Evolutionary conservation across 495 filamentous ascomycete species (phyloP).

Genomic region (Gamarada debralockiae): DNA sequence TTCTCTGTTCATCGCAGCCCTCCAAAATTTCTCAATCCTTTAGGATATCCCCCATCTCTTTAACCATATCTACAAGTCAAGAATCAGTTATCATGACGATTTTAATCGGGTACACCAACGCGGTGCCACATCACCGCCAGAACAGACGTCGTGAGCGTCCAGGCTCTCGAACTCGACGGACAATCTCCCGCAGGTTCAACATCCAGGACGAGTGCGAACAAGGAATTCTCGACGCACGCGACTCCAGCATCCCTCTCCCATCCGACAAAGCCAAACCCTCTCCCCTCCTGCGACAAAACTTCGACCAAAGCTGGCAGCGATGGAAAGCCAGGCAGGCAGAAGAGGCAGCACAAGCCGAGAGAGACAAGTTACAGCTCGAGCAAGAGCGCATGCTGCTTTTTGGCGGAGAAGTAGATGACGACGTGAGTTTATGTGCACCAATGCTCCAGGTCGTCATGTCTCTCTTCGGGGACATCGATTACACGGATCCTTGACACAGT

Average conservation of each 20-base stretch:
- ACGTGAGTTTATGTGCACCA: conserved; percentile 23
- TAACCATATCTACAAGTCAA: too few relatives aligned
- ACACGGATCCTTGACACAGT: conserved; percentile 24
- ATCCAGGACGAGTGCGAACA: conserved; percentile 16
- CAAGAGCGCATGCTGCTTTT: conserved; percentile 17
- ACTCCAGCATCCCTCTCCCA: conserved; percentile 17
- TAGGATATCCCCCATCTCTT: too few relatives aligned
- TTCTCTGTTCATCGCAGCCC: too few relatives aligned
- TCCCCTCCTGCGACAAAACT: conserved; percentile 23
- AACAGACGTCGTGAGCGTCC: conserved; percentile 25
- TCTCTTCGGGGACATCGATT: conserved; percentile 28
- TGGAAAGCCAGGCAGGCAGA: conserved; percentile 25
- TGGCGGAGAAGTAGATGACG: conserved; percentile 23
- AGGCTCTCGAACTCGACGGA: conserved; percentile 23
- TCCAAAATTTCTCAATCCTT: too few relatives aligned
- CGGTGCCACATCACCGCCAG: conserved; percentile 19
- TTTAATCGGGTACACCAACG: too few relatives aligned
- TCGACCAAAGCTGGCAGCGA: conserved; percentile 24
- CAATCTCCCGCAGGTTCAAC: conserved; percentile 18
- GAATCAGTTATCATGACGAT: too few relatives aligned
- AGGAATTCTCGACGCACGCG: conserved; percentile 15
- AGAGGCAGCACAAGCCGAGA: conserved; percentile 18
- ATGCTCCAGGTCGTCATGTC: conserved; percentile 23
- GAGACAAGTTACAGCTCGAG: conserved; percentile 20
- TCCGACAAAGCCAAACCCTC: conserved; percentile 21